Evolutionary conservation across 2,329 filamentous ascomycete species (phyloP), one percentile per base, ranked within the genome.

Genomic region (Cyphellophora attinorum): DNA sequence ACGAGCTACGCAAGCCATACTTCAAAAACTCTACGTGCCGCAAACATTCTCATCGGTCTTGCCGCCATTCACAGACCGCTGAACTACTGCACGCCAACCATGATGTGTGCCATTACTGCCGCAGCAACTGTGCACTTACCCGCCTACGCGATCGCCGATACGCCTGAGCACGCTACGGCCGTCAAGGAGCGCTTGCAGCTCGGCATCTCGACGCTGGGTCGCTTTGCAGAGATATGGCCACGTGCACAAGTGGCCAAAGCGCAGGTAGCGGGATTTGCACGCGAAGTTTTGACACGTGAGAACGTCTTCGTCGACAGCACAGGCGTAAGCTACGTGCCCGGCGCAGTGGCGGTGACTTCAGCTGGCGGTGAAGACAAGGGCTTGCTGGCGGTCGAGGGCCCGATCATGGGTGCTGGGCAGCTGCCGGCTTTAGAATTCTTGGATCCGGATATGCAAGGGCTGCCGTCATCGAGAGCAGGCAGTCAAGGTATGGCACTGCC

Each of bases 41-140:
- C 88, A 1, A 79, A 79, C 46, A 79, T 82, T 34, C 80, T 94
- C 42, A 81, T 80, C 40, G 80, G 81, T 1, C 74, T 93, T 29
- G 81, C 83, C 0, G 75, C 79, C 30, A 31, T 56, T 58, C 37
- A 56, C 55, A 11, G 46, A 52, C 34, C 72, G 78, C 0, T 89
- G 2, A 68, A 79, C 4, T 75, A 74, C 19, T 85, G 93, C 58
- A 86, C 77, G 0, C 84, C 85, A 38, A 88, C 89, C 59, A 86
- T 91, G 61, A 83, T 80, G 19, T 91, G 84, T 52, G 79, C 82
- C 25, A 65, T 91, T 32, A 83, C 83, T 2, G 65, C 89, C 34
- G 81, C 80, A 12, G 84, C 83, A 5, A 81, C 88, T 47, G 81
- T 89, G 3, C 83, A 91, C 50, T 68, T 93, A 15, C 84, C 80